Evolutionary conservation across 208 protist genomes (phyloP).

Genomic region (Leishmania mexicana): DNA sequence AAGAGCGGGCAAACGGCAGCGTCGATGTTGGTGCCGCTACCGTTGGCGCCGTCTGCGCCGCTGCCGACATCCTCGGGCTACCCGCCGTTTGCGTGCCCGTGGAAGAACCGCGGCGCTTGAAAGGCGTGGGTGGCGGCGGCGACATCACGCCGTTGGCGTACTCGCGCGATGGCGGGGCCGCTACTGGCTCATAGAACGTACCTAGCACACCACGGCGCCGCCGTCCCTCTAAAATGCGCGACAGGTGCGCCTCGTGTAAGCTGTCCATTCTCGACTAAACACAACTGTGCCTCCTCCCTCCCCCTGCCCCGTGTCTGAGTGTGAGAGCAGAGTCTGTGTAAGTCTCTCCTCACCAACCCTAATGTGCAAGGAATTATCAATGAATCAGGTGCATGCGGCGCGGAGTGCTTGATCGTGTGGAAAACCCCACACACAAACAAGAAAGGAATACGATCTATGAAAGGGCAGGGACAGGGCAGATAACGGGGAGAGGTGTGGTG

Average conservation of each 20-base stretch:
- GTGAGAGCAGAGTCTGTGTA: neutral
- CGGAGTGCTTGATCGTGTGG: neutral
- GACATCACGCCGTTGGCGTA: constrained; percentile 13
- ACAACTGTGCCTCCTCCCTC: neutral
- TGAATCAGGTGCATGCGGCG: neutral
- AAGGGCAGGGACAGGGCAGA: neutral
- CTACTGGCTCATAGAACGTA: constrained; percentile 16
- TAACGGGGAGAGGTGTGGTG: neutral
- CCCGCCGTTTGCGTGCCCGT: constrained; percentile 35
- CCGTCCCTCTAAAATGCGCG: constrained; percentile 75
- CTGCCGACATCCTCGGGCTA: neutral
- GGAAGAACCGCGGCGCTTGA: constrained; percentile 19
- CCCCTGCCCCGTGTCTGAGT: neutral
- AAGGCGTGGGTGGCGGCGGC: constrained; percentile 7
- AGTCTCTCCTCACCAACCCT: neutral
- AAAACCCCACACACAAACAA: neutral
- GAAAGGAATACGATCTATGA: neutral
- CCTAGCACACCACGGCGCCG: constrained; percentile 60
- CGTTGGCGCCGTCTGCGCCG: constrained; percentile 14
- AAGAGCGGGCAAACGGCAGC: neutral
- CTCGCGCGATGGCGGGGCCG: constrained; percentile 1
- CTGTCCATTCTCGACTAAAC: constrained; percentile 51
- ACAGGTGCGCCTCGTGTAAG: constrained; percentile 68
- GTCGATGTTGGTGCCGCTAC: neutral
- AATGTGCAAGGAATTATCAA: neutral